A percentile compares a stretch with the other conserved stretches of the same genome.
These are phyloP conservation scores for Cardamine occulta DNA, from an alignment of 345 rosid species.

Conservation along the genomic window DNA sequence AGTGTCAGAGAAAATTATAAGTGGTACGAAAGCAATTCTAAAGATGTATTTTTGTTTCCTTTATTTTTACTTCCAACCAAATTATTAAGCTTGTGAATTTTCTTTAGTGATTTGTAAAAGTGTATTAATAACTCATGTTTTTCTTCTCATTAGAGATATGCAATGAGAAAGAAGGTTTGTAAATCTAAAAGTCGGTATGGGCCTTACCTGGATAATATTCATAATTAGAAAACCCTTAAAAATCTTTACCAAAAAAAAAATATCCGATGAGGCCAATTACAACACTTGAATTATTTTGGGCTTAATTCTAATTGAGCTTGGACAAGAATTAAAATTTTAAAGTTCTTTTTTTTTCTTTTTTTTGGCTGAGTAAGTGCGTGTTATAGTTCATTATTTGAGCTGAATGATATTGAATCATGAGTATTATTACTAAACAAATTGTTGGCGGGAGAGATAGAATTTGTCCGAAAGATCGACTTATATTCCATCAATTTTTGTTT, in stretches of 20 bases:
- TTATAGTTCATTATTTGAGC: background rate
- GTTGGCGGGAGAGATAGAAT: background rate
- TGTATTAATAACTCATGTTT: background rate
- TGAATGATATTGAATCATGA: background rate
- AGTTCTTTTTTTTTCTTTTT: background rate
- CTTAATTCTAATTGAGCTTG: background rate
- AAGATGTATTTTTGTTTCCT: background rate
- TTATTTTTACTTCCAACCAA: background rate
- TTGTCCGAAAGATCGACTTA: background rate
- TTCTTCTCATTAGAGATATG: background rate
- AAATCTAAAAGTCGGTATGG: background rate
- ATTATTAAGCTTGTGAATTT: background rate
- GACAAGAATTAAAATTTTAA: background rate
- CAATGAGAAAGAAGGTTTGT: background rate
- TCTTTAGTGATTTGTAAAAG: background rate
- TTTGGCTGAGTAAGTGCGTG: background rate
- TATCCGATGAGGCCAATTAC: background rate
- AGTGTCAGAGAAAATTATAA: slow-evolving; percentile 23
- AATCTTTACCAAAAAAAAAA: background rate
- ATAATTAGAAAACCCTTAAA: background rate
- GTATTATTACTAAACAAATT: background rate
- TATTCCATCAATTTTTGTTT: background rate
- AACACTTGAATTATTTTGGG: background rate
- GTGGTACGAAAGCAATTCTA: slow-evolving; percentile 25
- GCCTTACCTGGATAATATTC: background rate